Evolutionary conservation across 495 filamentous ascomycete genomes (phyloP), one percentile per base, ranked within the genome.

Genomic region (Pseudomonodictys pantanalensis): DNA sequence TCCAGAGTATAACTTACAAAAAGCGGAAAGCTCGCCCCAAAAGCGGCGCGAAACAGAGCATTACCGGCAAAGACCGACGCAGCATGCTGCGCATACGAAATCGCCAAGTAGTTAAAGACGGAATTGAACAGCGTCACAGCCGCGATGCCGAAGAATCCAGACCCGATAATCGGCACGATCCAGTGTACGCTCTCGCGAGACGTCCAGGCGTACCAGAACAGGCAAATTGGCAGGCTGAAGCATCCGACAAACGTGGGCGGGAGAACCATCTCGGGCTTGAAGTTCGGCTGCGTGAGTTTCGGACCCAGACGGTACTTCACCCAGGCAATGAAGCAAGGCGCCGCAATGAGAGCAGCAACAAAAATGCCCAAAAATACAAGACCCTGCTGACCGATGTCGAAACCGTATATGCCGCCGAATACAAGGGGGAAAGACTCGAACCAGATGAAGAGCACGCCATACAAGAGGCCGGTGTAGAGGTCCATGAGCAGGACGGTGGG

Each of bases 61-160:
- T 75, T 79, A 0, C 75, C 79, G 0, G 79, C 79, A 51, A 76
- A 72, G 2, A 80, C 73, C 0, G 74, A 76, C 4, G 78, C 79
- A 0, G 72, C 74, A 48, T 76, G 74, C 5, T 54, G 24, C 2
- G 73, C 65, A 50, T 79, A 81, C 18, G 71, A 20, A 12, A 47
- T 62, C 43, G 90, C 91, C n/a, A 91, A 90, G 65, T 96, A 96
- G 69, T 93, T 96, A 26, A 90, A 83, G 1, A 88, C 82, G 0
- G 86, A 89, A 45, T 89, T 62, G 53, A 62, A 62, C 17, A 58
- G 43, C 11, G 51, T 54, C 3, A 62, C 30, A 11, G 47, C 38
- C 26, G 53, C 45, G 18, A 62, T 43, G 23, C n/a, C 38, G 43
- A 62, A 57, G 52, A 49, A 58, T 26, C 41, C 53, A 33, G 52